These are phyloP conservation scores for Chaetothyriales sp. DNA, from an alignment of 2,329 filamentous ascomycete genomes.

Conservation along the genomic window DNA sequence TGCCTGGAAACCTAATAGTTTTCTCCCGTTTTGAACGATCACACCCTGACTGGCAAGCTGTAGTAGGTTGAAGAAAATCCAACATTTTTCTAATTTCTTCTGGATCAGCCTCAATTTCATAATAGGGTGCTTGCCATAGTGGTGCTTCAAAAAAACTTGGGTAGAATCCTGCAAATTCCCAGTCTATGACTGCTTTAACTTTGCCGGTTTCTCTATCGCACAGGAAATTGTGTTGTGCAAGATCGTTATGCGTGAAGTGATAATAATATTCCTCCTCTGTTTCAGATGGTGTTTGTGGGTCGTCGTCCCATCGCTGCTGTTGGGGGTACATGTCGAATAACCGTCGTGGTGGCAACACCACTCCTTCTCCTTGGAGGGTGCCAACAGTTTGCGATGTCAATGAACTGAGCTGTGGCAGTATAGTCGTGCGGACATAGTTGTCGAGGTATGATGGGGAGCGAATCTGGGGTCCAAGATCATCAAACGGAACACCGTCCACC, in stretches of 20 bases:
- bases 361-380: neutral
- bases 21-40: too few species aligned
- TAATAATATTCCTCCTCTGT: slow-evolving; percentile 1
- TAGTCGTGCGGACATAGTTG: slow-evolving; percentile 1
- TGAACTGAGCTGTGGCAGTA: slow-evolving; percentile 3
- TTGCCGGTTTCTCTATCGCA: slow-evolving; percentile 2
- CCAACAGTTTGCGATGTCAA: slow-evolving; percentile 1
- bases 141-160: slow-evolving; percentile 18
- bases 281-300: neutral
- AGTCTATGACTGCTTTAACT: slow-evolving; percentile 22
- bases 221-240: slow-evolving; percentile 4
- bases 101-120: slow-evolving; percentile 1
- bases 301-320: neutral
- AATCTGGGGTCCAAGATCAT: slow-evolving; percentile 1
- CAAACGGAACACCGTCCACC: slow-evolving; percentile 3
- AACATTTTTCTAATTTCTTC: slow-evolving; percentile 1
- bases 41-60: too few species aligned
- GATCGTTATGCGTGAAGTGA: slow-evolving; percentile 2
- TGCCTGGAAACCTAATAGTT: too few species aligned
- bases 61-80: neutral
- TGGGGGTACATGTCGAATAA: slow-evolving; percentile 4
- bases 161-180: slow-evolving; percentile 22
- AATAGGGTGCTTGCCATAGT: slow-evolving; percentile 1
- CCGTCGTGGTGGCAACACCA: slow-evolving; percentile 4
- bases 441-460: slow-evolving; percentile 3